These are phyloP conservation scores for Leccinum variicolor DNA, from an alignment of 768 basidiomycete species.

Conservation along the genomic window DNA sequence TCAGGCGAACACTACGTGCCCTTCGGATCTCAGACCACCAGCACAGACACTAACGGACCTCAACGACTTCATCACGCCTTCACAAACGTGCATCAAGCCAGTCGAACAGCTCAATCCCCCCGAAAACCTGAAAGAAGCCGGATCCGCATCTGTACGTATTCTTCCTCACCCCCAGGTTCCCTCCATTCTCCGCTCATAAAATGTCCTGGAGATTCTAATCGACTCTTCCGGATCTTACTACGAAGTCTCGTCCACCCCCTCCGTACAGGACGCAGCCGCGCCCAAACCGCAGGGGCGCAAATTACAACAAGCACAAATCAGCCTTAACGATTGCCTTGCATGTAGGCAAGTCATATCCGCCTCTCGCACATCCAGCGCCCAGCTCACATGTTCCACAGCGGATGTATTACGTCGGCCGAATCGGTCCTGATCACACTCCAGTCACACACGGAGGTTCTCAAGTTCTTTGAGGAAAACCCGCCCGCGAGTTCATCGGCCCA, in stretches of 20 bases:
- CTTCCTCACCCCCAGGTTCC: background rate
- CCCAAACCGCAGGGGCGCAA: constrained; percentile 45
- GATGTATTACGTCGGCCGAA: constrained; percentile 98
- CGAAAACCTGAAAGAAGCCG: constrained; percentile 39
- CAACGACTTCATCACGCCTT: constrained; percentile 95
- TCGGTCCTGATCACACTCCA: constrained; percentile 95
- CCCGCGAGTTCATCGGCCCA: constrained; percentile 36
- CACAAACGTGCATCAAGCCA: constrained; percentile 97
- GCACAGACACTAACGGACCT: constrained; percentile 84
- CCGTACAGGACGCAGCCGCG: constrained; percentile 12
- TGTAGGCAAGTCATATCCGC: constrained; percentile 69
- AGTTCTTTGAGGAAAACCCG: constrained; percentile 64
- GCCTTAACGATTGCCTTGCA: constrained; percentile 94
- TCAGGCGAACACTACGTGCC: background rate
- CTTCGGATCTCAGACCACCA: constrained; percentile 7
- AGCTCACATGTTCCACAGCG: constrained; percentile 46
- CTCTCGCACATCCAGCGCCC: background rate
- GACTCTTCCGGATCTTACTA: constrained; percentile 86
- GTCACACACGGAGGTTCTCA: constrained; percentile 89
- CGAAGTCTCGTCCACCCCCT: constrained; percentile 54
- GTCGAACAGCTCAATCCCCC: constrained; percentile 54
- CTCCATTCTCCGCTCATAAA: constrained; percentile 1
- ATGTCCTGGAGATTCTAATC: constrained; percentile 66
- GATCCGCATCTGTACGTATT: constrained; percentile 41
- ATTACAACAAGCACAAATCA: constrained; percentile 92